Base-by-base conservation (phyloP, 129 eudicot species). In the Helichrysum umbraculigerum region DNA sequence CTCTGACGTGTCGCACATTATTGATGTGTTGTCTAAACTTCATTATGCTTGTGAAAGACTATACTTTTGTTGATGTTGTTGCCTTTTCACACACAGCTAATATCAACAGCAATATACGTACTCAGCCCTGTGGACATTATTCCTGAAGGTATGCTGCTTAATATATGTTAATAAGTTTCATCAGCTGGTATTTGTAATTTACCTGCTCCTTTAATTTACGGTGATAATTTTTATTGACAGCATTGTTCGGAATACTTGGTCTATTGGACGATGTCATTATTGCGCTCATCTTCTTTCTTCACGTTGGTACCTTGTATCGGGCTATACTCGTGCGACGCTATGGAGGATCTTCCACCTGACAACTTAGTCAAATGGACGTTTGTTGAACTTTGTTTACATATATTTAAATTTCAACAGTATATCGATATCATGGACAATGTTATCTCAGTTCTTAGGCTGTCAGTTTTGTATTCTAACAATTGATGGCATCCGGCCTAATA, bases 121-220 rank as follows among this genome's bases (percentile, higher is more conserved):
- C 68, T 95, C 61, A 91, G 97, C 81, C 99, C 99, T 0, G 96
- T 95, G 74, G 99, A 95, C 75, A 83, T 95, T 33, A 87, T 95
- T 42, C 99, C 99, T 5, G 99, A 91, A 95, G 97, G 98, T 93
- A 90, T 51, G 34, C 34, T 60, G 22, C 75, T 76, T 14, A 12
- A 2, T 11, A 12, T 47, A 47, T 47, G 54, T 47, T 12, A 47
- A 47, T 47, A 47, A 47, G n/a, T 11, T 47, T 25, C 72, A 50
- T 67, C 14, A 21, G 37, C 25, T 68, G 14, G 6, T 39, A 21
- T 10, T 37, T 19, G 0, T 10, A 35, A 11, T 58, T 39, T 5
- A 37, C 7, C 8, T 8, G 41, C 16, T 0, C 1, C n/a, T 14
- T 47, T 4, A 12, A 44, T 44, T 0, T 14, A 14, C 28, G 47